Evolutionary conservation across 2,329 filamentous ascomycete genomes (phyloP).

Genomic region (Botrytis elliptica): DNA sequence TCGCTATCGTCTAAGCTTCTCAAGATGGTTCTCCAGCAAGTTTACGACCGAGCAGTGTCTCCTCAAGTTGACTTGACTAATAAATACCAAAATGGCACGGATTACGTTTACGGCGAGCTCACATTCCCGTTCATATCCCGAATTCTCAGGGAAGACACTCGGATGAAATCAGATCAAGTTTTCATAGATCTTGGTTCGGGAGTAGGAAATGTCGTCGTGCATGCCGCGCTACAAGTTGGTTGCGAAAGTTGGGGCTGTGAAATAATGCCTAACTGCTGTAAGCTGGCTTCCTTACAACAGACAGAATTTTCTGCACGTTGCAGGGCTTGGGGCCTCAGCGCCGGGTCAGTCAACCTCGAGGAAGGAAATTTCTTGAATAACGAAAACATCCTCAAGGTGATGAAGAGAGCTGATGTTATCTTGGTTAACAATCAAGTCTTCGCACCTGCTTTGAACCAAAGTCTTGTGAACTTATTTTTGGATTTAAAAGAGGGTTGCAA

Average conservation of each 20-base stretch:
- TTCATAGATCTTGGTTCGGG: conserved; percentile 96
- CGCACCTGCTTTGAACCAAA: conserved; percentile 80
- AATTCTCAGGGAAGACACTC: conserved; percentile 68
- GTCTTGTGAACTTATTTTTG: conserved; percentile 83
- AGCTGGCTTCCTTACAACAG: conserved; percentile 75
- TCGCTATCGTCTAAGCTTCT: conserved; percentile 70
- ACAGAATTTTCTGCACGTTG: conserved; percentile 83
- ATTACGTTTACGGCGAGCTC: conserved; percentile 94
- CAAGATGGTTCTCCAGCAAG: conserved; percentile 79
- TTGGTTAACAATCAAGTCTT: conserved; percentile 99
- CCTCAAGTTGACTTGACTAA: conserved; percentile 80
- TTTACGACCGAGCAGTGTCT: conserved; percentile 89
- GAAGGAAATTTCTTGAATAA: conserved; percentile 82
- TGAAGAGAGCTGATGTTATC: conserved; percentile 89
- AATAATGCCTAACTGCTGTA: conserved; percentile 88
- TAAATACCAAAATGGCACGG: conserved; percentile 84
- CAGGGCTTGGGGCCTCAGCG: conserved; percentile 80
- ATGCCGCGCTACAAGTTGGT: conserved; percentile 88
- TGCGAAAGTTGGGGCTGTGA: conserved; percentile 97
- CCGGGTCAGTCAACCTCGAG: conserved; percentile 77
- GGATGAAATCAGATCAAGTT: conserved; percentile 76
- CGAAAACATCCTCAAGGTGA: conserved; percentile 64
- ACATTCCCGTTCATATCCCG: conserved; percentile 79
- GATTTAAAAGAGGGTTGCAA: conserved; percentile 89
- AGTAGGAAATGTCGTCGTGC: conserved; percentile 92